Evolutionary conservation across 2,329 filamentous ascomycete species (phyloP), one percentile per base, ranked within the genome.

Genomic region (Penicillium sp.): DNA sequence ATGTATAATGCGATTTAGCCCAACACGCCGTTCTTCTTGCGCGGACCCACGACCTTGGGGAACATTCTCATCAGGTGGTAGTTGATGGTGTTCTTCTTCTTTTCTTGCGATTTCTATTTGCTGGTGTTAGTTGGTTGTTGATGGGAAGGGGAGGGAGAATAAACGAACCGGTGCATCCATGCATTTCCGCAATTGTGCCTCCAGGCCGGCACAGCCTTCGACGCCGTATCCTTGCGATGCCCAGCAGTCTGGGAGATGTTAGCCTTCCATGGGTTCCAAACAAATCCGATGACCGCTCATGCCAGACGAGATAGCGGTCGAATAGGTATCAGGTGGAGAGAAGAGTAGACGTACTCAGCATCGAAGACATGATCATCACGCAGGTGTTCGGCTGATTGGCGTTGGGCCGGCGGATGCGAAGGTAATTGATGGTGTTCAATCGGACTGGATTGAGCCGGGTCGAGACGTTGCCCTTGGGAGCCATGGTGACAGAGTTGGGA

Each of bases 1-100:
- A 26, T 26, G 18, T 20, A 24, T 37, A 23, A 24, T 37, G 37
- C 46, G 40, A 31, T 27, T 54, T 63, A 70, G 46, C 65, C 65
- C 52, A 70, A 56, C 41, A 61, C 57, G 47, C 66, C 63, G 59
- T 84, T 80, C 69, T 77, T 78, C 71, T 90, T 80, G 79, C 82
- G 74, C 56, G 82, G 78, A 62, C 85, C 78, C 72, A 84, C 79
- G 75, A 94, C 75, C 67, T 84, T 81, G 11, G 82, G 81, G 60
- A 85, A 86, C 74, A 87, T 80, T 62, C 93, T 81, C 56, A 80
- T 79, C 35, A 97, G 75, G 68, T 96, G 90, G 76, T 90, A 90
- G 73, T 97, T 97, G 80, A 97, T 89, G 55, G 80, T 82, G 68
- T 83, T 91, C 74, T 84, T 88, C 66, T 81, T 80, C 55, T 71